A percentile compares a stretch with the other conserved stretches of the same genome.
Conservation (phyloP, 768 basidiomycete species). For the Termitomyces sp. region DNA sequence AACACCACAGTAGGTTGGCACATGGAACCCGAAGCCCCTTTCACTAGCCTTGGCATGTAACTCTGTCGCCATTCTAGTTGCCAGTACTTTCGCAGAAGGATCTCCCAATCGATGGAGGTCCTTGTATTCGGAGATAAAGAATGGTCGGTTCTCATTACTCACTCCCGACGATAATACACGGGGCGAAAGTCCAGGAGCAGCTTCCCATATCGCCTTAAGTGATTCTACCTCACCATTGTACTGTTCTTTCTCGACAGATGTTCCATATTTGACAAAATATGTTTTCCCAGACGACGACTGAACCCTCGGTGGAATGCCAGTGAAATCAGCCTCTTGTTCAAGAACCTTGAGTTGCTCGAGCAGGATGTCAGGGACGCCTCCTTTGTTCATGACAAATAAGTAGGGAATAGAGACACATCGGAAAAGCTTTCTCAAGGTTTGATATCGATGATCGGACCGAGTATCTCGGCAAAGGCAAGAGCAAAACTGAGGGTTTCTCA, state of each 20-base stretch:
- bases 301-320: conserved; percentile 37
- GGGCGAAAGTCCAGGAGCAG: conserved; percentile 67
- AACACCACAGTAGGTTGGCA: conserved; percentile 73
- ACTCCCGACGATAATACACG: conserved; percentile 45
- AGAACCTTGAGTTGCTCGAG: conserved; percentile 38
- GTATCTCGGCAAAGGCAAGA: neutral
- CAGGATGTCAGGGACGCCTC: conserved; percentile 24
- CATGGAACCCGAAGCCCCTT: conserved; percentile 60
- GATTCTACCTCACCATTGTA: conserved; percentile 66
- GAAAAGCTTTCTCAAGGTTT: neutral
- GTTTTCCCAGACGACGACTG: conserved; percentile 48
- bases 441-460: neutral
- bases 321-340: conserved; percentile 47
- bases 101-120: conserved; percentile 42
- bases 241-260: conserved; percentile 50
- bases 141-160: conserved; percentile 38
- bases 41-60: conserved; percentile 51
- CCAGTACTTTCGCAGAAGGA: conserved; percentile 43
- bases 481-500: too few species aligned
- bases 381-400: conserved; percentile 5
- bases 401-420: neutral
- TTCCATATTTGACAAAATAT: conserved; percentile 64
- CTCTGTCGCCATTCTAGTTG: conserved; percentile 58
- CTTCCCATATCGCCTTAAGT: conserved; percentile 51
- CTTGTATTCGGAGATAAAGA: conserved; percentile 74